phyloP scores from a whole-genome alignment of 306 rosid genomes.

The Dryas drummondii region DNA sequence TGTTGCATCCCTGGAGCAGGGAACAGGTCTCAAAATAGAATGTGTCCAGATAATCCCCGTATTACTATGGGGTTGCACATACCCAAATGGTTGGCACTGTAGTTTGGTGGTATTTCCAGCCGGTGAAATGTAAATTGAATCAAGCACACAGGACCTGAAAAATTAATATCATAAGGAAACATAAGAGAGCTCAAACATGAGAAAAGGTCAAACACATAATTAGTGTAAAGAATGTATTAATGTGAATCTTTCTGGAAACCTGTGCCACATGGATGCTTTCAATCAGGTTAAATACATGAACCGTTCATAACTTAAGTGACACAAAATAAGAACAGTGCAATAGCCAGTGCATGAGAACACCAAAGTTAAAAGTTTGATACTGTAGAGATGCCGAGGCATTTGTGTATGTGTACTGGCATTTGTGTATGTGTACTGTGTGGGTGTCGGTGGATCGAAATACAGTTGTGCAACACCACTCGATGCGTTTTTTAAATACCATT shows the following conservation, averaged over 20 bases:
- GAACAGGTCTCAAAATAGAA: not conserved
- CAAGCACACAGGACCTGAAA: slow-evolving; percentile 76
- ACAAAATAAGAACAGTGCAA: not conserved
- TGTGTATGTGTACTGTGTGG: too few relatives aligned
- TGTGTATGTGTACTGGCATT: too few relatives aligned
- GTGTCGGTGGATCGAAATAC: not conserved
- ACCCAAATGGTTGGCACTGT: slow-evolving; percentile 83
- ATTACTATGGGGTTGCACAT: slow-evolving; percentile 34
- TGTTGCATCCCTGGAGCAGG: not conserved
- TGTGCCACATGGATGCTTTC: not conserved
- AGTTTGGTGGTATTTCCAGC: slow-evolving; percentile 90
- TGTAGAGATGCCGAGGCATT: too few relatives aligned
- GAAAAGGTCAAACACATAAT: not conserved
- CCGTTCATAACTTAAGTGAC: not conserved
- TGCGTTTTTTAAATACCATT: too few relatives aligned
- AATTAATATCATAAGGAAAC: slow-evolving; percentile 17
- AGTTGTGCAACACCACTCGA: not conserved
- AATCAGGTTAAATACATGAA: not conserved
- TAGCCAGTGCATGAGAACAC: not conserved
- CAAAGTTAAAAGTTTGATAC: not conserved
- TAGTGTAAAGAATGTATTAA: not conserved
- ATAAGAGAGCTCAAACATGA: slow-evolving; percentile 24
- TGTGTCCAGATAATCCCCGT: not conserved
- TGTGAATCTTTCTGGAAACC: not conserved
- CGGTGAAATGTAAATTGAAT: slow-evolving; percentile 90